These are phyloP conservation scores for Cytospora chrysosperma DNA, from an alignment of 2,329 filamentous ascomycete genomes.

Conservation along the genomic window DNA sequence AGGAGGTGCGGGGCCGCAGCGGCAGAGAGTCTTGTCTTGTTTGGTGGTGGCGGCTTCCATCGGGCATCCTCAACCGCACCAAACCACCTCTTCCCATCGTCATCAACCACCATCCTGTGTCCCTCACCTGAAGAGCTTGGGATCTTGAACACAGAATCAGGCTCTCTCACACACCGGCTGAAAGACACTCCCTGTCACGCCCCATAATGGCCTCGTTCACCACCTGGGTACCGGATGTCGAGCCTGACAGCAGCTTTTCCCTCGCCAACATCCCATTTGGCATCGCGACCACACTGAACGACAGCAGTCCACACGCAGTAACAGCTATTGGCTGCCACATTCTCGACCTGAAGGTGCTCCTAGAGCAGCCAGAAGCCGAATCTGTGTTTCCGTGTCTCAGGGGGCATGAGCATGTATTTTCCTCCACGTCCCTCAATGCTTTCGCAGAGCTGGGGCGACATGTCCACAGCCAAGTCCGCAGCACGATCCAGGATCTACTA, in stretches of 20 bases:
- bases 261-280: conserved; percentile 76
- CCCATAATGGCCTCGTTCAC: conserved; percentile 6
- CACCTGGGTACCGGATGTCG: conserved; percentile 33
- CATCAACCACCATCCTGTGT: not conserved
- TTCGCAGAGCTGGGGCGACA: conserved; percentile 72
- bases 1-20: not conserved
- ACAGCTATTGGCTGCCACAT: conserved; percentile 68
- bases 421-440: conserved; percentile 41
- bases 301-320: conserved; percentile 50
- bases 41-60: too few relatives aligned
- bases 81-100: not conserved
- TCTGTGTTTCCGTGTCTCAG: conserved; percentile 27
- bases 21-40: too few relatives aligned
- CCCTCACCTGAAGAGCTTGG: not conserved
- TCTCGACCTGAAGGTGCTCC: conserved; percentile 64
- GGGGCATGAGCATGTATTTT: conserved; percentile 27
- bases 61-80: not conserved
- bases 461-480: conserved; percentile 66
- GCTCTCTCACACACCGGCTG: not conserved
- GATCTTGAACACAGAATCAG: not conserved
- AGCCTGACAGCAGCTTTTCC: conserved; percentile 63
- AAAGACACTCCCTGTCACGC: not conserved
- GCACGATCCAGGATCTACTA: conserved; percentile 67
- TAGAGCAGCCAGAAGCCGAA: conserved; percentile 58
- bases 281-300: conserved; percentile 59